Evolutionary conservation across 1,139 yeast species (phyloP), one percentile per base, ranked within the genome.

Genomic region (Magnusiomyces ingens): DNA sequence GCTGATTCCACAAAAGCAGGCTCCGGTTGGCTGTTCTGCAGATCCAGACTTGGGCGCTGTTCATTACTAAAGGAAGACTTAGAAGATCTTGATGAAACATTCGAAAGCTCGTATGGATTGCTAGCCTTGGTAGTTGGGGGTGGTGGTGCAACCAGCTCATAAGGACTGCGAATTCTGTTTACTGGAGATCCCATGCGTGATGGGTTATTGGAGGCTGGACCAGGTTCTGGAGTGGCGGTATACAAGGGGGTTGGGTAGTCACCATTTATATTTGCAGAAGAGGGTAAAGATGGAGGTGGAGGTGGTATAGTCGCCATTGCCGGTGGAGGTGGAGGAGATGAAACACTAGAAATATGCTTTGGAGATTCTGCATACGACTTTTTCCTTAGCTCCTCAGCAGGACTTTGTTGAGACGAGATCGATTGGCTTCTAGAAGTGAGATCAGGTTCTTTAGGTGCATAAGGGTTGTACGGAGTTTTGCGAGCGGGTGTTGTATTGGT

Each of bases 371-470:
- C 15, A 22, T 43, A 22, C 10, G 18, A 8, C 32, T 21, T 19
- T 5, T 43, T 15, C n/a, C 12, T 43, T 2, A 17, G 45, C 19
- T 48, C 35, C 15, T 15, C 45, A 29, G 46, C 18, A 38, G 48
- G 26, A 36, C 45, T 32, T 18, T 41, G 43, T 15, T 44, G 36
- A 17, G 15, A 46, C 12, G 43, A 12, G 6, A 18, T n/a, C 11
- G 22, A 10, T 17, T 18, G 21, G 11, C 4, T 40, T 40, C 21
- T 40, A 17, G 45, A 13, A 13, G 45, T 21, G n/a, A 3, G 17
- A 11, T 19, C 42, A 21, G 49, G 11, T 1, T 40, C 19, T 6
- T 36, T 53, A 10, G 59, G 58, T 13, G 59, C 61, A 54, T 58
- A 56, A 4, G 59, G 60, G 43, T 56, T 56, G 22, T 36, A 35